phyloP scores from a whole-genome alignment of 495 filamentous ascomycete species.

The Penicillium fimorum region DNA sequence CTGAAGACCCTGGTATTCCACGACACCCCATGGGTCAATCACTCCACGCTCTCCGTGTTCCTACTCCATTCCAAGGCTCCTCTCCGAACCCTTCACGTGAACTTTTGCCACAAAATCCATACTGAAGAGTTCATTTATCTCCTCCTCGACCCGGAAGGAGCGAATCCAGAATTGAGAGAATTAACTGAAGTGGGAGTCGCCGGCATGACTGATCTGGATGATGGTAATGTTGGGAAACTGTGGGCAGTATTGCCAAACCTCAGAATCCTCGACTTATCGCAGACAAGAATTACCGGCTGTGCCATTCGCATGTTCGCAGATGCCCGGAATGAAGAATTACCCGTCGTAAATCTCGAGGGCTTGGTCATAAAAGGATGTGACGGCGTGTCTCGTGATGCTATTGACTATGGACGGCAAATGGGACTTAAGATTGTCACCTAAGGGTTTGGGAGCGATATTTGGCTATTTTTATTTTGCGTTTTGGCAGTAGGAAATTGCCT shows the following conservation, averaged over 20 bases:
- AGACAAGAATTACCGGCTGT: slow-evolving; percentile 37
- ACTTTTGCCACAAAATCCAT: slow-evolving; percentile 26
- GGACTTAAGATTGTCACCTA: slow-evolving; percentile 33
- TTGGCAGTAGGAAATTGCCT: background rate
- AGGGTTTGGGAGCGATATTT: background rate
- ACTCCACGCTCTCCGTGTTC: slow-evolving; percentile 18
- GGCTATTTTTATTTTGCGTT: background rate
- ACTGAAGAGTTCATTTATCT: slow-evolving; percentile 8
- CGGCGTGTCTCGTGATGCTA: slow-evolving; percentile 37
- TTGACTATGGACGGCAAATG: slow-evolving; percentile 34
- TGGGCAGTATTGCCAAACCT: slow-evolving; percentile 23
- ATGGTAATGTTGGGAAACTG: slow-evolving; percentile 17
- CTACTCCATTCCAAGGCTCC: slow-evolving; percentile 24
- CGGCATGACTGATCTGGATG: slow-evolving; percentile 23
- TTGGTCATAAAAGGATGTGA: slow-evolving; percentile 35
- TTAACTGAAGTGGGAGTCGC: slow-evolving; percentile 35
- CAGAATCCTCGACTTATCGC: slow-evolving; percentile 35
- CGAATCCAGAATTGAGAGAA: slow-evolving; percentile 11
- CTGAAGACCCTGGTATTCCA: slow-evolving; percentile 35
- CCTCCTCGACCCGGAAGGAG: background rate
- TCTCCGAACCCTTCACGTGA: slow-evolving; percentile 30
- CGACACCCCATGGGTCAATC: slow-evolving; percentile 28
- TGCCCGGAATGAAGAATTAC: slow-evolving; percentile 9
- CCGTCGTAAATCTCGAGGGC: slow-evolving; percentile 21
- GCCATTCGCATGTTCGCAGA: slow-evolving; percentile 36